Evolutionary conservation across 2,329 filamentous ascomycete genomes (phyloP), one percentile per base, ranked within the genome.

Genomic region (Aspergillus pseudotamarii): DNA sequence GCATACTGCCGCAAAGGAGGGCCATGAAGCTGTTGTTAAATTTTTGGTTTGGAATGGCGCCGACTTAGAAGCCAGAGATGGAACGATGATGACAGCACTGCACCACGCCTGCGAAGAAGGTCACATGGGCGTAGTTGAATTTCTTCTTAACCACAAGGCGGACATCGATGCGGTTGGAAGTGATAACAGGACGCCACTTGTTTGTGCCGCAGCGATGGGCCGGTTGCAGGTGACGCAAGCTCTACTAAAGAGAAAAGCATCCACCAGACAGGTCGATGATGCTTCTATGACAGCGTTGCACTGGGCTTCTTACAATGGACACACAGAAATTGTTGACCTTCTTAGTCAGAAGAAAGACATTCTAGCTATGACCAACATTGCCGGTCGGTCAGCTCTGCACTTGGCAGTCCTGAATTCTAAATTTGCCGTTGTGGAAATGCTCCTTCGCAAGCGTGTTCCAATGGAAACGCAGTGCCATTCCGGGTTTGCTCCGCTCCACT

Each of bases 291-390:
- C 75, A 10, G 72, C 75, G 0, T 57, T 79, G 23, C 78, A 80
- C 57, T 79, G 76, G 76, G 78, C 78, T 30, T 71, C 73, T 8
- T 78, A 71, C 61, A 78, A 77, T 56, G 77, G 77, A 1, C 77
- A 79, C 57, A 68, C 71, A n/a, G 75, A 79, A 30, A 69, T 76
- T 21, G 73, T 79, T 12, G 61, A 73, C 1, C 59, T 77, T 16
- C 68, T 79, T 4, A 69, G 73, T 43, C 68, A 74, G 38, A 75
- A 69, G 56, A 76, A 73, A 66, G 68, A 68, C 9, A 63, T 70
- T 6, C 59, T 79, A 10, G 60, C 67, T 10, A 69, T 62, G 34
- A 66, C 64, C 38, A 77, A 78, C 57, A 64, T 61, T 12, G 65
- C 71, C 16, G 76, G 76, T 21, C 69, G 73, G 61, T 79, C 75